Evolutionary conservation across 2,329 filamentous ascomycete species (phyloP), one percentile per base, ranked within the genome.

Genomic region (Colletotrichum euphorbiae): DNA sequence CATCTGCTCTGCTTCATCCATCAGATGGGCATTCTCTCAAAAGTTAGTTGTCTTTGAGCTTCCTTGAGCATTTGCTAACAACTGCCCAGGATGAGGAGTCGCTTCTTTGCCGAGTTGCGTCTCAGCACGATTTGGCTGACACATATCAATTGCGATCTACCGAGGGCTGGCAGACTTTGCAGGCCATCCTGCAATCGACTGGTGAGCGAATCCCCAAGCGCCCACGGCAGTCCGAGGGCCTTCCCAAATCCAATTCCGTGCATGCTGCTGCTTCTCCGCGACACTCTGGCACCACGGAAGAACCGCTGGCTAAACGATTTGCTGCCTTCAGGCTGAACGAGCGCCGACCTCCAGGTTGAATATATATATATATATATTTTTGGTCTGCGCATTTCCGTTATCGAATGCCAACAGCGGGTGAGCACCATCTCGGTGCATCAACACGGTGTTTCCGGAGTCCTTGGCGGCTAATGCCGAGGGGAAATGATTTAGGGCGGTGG

Each of bases 181-280:
- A 95, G 81, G 91, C 92, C 80, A 97, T 99, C 79, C 88, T 98
- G 83, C 90, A 96, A 90, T 92, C 94, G 89, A 94, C 93, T 87
- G 93, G 94, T 97, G 94, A 97, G 92, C 91, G 91, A 89, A 89
- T 91, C 88, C 90, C 90, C 81, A 97, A 96, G 87, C 92, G 89
- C 77, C 80, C 77, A 77, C 82, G 81, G 76, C 78, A 79, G 73
- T 75, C 77, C 75, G 78, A 77, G 77, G 80, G 73, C 73, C 74
- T 76, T 71, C 74, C 73, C 72, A 74, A 69, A 67, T 70, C 72
- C 73, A 73, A 70, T 62, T 54, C 69, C 45, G 19, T 72, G 67
- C 71, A 51, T 54, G 66, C 57, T 66, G 62, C 68, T 67, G 58
- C 73, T 62, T 72, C 69, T 69, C 71, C 72, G 71, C 72, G 72